These are phyloP conservation scores for Lachnellula arida DNA, from an alignment of 2,329 filamentous ascomycete genomes.

Conservation along the genomic window DNA sequence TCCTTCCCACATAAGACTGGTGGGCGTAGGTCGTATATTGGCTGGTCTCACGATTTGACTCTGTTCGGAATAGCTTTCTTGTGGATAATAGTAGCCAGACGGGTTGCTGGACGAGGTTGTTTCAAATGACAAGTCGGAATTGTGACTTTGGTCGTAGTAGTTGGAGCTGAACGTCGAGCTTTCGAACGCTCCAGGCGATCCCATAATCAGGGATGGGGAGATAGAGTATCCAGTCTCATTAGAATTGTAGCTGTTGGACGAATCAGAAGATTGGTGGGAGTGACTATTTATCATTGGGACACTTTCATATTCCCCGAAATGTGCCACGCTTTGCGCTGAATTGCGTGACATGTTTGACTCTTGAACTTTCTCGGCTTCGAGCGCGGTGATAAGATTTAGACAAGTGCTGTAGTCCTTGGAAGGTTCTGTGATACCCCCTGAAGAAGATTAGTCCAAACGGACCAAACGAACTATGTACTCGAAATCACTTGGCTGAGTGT, in stretches of 20 bases:
- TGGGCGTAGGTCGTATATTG: not conserved
- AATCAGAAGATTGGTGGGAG: not conserved
- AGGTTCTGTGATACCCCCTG: conserved; percentile 12
- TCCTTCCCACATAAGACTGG: conserved; percentile 2
- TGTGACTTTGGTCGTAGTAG: not conserved
- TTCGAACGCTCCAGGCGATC: not conserved
- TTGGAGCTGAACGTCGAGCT: not conserved
- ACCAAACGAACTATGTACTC: not conserved
- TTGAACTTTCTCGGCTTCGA: conserved; percentile 1
- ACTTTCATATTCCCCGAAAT: not conserved
- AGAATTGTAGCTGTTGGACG: not conserved
- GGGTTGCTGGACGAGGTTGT: not conserved
- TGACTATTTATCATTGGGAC: not conserved
- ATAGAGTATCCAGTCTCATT: not conserved
- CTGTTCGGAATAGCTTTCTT: not conserved
- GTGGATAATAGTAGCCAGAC: not conserved
- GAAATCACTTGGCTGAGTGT: not conserved
- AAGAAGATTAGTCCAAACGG: conserved; percentile 4
- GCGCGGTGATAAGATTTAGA: not conserved
- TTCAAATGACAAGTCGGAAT: not conserved
- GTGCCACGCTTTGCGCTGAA: not conserved
- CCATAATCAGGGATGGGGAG: not conserved
- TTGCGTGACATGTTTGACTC: not conserved
- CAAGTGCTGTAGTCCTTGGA: conserved; percentile 2
- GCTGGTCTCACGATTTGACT: not conserved